Evolutionary conservation across 1,284 basidiomycete genomes (phyloP), one percentile per base, ranked within the genome.

Genomic region (Leccinum huronense): DNA sequence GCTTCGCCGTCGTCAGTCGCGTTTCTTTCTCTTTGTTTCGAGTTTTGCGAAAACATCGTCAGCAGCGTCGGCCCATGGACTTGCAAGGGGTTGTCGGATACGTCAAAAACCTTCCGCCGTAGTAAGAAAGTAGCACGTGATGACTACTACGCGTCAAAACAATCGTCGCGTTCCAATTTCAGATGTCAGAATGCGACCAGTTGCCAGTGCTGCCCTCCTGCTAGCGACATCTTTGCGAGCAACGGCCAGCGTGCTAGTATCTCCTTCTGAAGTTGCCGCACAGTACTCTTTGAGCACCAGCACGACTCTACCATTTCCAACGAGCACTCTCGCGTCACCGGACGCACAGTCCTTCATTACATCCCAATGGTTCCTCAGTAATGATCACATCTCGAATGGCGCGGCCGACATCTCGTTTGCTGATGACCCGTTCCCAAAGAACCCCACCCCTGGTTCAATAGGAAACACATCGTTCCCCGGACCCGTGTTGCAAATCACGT

Each of bases 401-500:
- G 78, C 77, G 0, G 67, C 76, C 48, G 81, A 88, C 71, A 73
- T 90, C 65, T 80, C 78, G 13, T 91, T 91, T 71, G 86, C 91
- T 55, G 61, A 69, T 38, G 86, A 91, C 71, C 88, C 89, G 0
- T 90, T 88, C 74, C 84, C 86, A 4, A 77, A 79, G 62, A 75
- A 77, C 9, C 77, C 83, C 19, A 76, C 79, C 0, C 76, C 80
- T 13, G 75, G 76, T 54, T 68, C 76, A n/a, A n/a, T 13, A 45
- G 33, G 58, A n/a, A 58, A 58, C 27, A 70, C 71, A 27, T 63
- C 76, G 16, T 76, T 14, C 48, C 36, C 65, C 7, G 45, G 62
- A 42, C 84, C 87, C 6, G 90, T 89, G 3, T 79, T 91, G 34
- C 82, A 82, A 70, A 84, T 88, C 11, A 86, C 84, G 1, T 91